phyloP scores from a whole-genome alignment of 768 basidiomycete genomes.

The Baorangia bicolor region DNA sequence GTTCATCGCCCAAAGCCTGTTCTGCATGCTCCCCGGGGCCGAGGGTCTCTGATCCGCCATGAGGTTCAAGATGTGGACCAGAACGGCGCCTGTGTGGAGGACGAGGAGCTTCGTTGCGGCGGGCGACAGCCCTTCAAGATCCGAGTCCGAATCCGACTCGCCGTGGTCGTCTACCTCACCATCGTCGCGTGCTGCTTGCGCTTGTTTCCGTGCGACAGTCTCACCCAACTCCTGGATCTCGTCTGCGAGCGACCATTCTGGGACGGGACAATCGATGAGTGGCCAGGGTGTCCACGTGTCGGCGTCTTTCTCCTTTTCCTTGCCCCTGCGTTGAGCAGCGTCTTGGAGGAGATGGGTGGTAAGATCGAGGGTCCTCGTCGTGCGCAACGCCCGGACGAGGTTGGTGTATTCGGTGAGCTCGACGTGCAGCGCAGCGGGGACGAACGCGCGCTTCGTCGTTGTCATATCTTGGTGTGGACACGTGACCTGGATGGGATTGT shows the following conservation, averaged over 20 bases:
- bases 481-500: not conserved
- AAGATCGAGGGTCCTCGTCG: constrained; percentile 56
- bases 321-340: constrained; percentile 2
- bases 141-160: constrained; percentile 29
- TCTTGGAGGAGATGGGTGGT: constrained; percentile 46
- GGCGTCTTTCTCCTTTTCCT: constrained; percentile 12
- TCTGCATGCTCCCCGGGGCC: constrained; percentile 59
- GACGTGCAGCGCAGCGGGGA: constrained; percentile 56
- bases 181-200: constrained; percentile 10
- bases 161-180: constrained; percentile 17
- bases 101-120: constrained; percentile 39
- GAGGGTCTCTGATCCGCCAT: constrained; percentile 56
- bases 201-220: constrained; percentile 29
- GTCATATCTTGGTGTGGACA: not conserved
- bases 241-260: constrained; percentile 71
- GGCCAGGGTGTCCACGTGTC: constrained; percentile 81
- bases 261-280: constrained; percentile 61
- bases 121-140: constrained; percentile 29
- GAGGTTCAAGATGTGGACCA: constrained; percentile 52
- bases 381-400: constrained; percentile 62
- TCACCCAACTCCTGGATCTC: constrained; percentile 56
- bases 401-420: constrained; percentile 70
- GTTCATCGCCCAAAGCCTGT: constrained; percentile 57
- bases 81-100: constrained; percentile 41
- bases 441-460: constrained; percentile 32